Evolutionary conservation across 257 asterid genomes (phyloP).

Genomic region (Solanum peruvianum): DNA sequence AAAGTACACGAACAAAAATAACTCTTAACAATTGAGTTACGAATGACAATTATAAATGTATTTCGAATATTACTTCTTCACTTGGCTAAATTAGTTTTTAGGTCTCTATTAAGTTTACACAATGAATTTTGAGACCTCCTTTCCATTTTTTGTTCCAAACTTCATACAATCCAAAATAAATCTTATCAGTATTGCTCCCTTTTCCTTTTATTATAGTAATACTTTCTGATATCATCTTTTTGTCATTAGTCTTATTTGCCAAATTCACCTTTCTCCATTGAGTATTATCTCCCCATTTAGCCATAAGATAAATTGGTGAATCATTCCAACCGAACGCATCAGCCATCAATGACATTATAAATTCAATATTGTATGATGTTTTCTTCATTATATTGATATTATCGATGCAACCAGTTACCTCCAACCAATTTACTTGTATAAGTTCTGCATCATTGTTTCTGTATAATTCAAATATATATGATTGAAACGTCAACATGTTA

Average conservation of each 20-base stretch:
- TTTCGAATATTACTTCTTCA: neutral
- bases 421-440: constrained; percentile 21
- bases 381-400: neutral
- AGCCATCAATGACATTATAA: neutral
- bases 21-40: neutral
- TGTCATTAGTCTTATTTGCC: neutral
- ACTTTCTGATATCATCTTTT: no score
- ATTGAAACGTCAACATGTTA: no score
- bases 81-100: neutral
- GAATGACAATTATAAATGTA: neutral
- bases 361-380: constrained; percentile 3
- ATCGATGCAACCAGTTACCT: constrained; percentile 15
- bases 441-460: neutral
- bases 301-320: constrained; percentile 6
- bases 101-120: no score
- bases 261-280: neutral
- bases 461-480: neutral
- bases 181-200: no score
- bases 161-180: no score
- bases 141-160: no score
- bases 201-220: no score
- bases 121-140: no score
- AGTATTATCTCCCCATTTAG: constrained; percentile 9
- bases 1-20: no score
- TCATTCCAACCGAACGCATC: constrained; percentile 21